phyloP scores from a whole-genome alignment of 1,284 basidiomycete species.

The Coniophora puteana region DNA sequence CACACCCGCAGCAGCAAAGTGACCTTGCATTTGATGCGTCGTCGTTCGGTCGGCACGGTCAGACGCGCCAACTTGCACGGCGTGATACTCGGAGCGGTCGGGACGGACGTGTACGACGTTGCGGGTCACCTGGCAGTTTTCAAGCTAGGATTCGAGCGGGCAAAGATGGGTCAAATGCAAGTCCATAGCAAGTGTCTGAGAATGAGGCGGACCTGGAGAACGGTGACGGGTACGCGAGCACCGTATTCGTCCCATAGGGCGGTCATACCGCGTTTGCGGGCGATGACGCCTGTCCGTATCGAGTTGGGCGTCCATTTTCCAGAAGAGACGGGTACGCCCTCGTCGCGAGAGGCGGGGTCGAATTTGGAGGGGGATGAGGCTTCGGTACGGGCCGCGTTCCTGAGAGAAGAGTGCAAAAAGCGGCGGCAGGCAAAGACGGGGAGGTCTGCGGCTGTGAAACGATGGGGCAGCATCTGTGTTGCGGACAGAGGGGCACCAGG shows the following conservation, averaged over 20 bases:
- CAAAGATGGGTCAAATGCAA: not conserved
- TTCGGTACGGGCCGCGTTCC: too few relatives aligned
- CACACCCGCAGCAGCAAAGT: slow-evolving; percentile 83
- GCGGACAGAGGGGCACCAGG: too few relatives aligned
- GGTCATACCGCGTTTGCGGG: slow-evolving; percentile 95
- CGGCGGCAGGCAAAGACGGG: too few relatives aligned
- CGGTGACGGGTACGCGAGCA: slow-evolving; percentile 84
- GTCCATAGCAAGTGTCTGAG: not conserved
- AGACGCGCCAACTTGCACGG: slow-evolving; percentile 82
- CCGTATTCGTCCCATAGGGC: slow-evolving; percentile 91
- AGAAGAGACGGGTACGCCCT: too few relatives aligned
- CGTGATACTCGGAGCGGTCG: slow-evolving; percentile 74
- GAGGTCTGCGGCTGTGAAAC: too few relatives aligned
- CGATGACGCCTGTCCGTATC: slow-evolving; percentile 91
- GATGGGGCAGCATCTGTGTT: too few relatives aligned
- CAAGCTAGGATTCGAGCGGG: slow-evolving; percentile 46
- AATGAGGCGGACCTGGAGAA: slow-evolving; percentile 75
- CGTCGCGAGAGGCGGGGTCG: too few relatives aligned
- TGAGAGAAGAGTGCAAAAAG: too few relatives aligned
- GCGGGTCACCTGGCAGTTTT: slow-evolving; percentile 83
- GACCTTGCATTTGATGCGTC: slow-evolving; percentile 77
- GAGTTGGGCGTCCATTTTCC: slow-evolving; percentile 91
- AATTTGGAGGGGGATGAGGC: too few relatives aligned
- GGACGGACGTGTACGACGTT: slow-evolving; percentile 63
- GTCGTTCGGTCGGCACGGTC: slow-evolving; percentile 67